Evolutionary conservation across 1,284 basidiomycete species (phyloP).

Genomic region (Puccinia coronata): DNA sequence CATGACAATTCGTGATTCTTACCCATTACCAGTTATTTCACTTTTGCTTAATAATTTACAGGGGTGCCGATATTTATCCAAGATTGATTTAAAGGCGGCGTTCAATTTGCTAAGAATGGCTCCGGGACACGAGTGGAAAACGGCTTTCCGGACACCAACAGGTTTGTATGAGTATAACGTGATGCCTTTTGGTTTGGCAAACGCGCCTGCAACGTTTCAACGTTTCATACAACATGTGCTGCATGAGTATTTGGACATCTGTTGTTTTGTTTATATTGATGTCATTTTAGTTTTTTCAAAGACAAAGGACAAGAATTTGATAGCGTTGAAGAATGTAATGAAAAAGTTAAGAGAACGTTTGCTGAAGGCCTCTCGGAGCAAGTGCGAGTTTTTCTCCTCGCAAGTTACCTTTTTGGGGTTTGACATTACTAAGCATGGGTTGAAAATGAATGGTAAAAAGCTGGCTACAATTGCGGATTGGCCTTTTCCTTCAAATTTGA

Average conservation of each 20-base stretch:
- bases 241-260: constrained; percentile 54
- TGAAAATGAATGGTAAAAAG: constrained; percentile 5
- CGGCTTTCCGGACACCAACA: constrained; percentile 47
- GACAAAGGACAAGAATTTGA: constrained; percentile 57
- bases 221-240: constrained; percentile 49
- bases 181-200: constrained; percentile 61
- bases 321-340: neutral
- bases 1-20: constrained; percentile 50
- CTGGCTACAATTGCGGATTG: neutral
- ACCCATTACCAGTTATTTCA: constrained; percentile 26
- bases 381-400: constrained; percentile 24
- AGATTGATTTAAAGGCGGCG: constrained; percentile 56
- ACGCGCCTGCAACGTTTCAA: constrained; percentile 57
- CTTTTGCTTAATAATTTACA: neutral
- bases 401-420: constrained; percentile 26
- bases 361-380: neutral
- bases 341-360: neutral
- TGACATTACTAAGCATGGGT: constrained; percentile 1
- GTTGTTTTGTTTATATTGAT: constrained; percentile 55
- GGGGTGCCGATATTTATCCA: constrained; percentile 45
- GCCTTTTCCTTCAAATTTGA: neutral
- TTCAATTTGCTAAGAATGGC: constrained; percentile 57
- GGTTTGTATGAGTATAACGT: constrained; percentile 59
- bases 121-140: neutral
- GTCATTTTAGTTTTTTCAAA: constrained; percentile 60